Evolutionary conservation across 495 filamentous ascomycete genomes (phyloP).

Genomic region (Penicillium samsonianum): DNA sequence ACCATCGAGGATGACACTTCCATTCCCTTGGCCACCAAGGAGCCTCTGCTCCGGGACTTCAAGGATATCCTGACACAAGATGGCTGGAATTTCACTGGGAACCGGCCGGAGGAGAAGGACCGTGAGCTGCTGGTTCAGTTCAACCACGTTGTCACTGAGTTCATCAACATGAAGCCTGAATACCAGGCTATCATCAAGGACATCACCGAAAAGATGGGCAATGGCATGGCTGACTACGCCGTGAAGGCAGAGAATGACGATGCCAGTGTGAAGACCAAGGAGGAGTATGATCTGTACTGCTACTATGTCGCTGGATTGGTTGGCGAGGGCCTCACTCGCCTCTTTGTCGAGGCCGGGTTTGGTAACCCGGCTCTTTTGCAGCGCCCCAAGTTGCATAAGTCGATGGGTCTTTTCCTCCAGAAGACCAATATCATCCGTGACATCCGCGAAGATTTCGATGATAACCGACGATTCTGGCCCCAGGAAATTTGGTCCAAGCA

Average conservation of each 20-base stretch:
- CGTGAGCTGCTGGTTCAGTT: slow-evolving; percentile 89
- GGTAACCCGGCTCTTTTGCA: slow-evolving; percentile 83
- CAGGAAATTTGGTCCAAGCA: slow-evolving; percentile 96
- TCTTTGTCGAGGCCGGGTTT: slow-evolving; percentile 86
- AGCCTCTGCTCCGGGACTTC: slow-evolving; percentile 83
- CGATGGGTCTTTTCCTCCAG: slow-evolving; percentile 96
- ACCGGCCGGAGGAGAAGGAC: slow-evolving; percentile 92
- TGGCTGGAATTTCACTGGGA: slow-evolving; percentile 87
- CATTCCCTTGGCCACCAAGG: slow-evolving; percentile 75
- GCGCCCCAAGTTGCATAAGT: slow-evolving; percentile 79
- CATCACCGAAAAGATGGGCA: slow-evolving; percentile 92
- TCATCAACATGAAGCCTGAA: slow-evolving; percentile 81
- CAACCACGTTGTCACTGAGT: slow-evolving; percentile 80
- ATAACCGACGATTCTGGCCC: slow-evolving; percentile 89
- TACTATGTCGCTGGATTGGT: slow-evolving; percentile 97
- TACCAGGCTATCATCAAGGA: slow-evolving; percentile 91
- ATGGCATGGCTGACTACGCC: slow-evolving; percentile 96
- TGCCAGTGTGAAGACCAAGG: slow-evolving; percentile 77
- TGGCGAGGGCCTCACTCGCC: slow-evolving; percentile 85
- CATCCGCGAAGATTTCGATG: slow-evolving; percentile 83
- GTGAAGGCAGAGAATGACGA: slow-evolving; percentile 75
- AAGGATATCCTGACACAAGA: slow-evolving; percentile 72
- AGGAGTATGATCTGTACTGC: slow-evolving; percentile 94
- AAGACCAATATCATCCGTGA: slow-evolving; percentile 99
- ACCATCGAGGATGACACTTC: slow-evolving; percentile 99